Conservation (phyloP, 208 protist species). For the Leishmania amazonensis region DNA sequence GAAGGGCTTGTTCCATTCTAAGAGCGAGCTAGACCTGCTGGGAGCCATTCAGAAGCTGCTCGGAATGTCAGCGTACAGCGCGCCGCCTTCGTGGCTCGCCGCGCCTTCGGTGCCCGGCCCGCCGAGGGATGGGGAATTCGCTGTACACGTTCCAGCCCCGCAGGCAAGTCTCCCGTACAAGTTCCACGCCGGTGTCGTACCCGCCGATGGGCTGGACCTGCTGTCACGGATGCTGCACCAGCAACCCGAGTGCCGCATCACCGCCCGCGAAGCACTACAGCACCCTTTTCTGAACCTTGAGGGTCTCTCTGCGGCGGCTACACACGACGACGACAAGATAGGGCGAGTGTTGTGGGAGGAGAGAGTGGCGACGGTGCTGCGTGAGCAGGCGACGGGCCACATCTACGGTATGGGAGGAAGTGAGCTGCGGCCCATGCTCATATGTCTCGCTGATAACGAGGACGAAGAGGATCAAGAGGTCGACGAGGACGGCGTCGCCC, state of each 20-base stretch:
- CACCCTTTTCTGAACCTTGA: slow-evolving; percentile 65
- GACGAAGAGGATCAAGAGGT: slow-evolving; percentile 21
- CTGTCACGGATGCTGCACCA: slow-evolving; percentile 69
- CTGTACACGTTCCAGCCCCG: neutral
- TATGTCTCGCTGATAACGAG: slow-evolving; percentile 28
- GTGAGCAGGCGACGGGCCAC: slow-evolving; percentile 1
- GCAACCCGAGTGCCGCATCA: slow-evolving; percentile 60
- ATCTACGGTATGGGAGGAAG: neutral
- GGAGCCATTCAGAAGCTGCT: slow-evolving; percentile 85
- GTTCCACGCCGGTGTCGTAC: slow-evolving; percentile 54
- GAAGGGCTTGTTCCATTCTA: slow-evolving; percentile 65
- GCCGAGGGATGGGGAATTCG: neutral
- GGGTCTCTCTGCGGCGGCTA: neutral
- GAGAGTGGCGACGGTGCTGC: slow-evolving; percentile 40
- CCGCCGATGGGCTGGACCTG: slow-evolving; percentile 64
- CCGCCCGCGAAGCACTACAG: slow-evolving; percentile 48
- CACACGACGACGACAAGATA: slow-evolving; percentile 34
- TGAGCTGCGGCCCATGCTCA: slow-evolving; percentile 17
- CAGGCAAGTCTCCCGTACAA: slow-evolving; percentile 63
- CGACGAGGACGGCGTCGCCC: slow-evolving; percentile 16
- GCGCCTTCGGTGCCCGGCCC: neutral
- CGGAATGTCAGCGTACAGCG: slow-evolving; percentile 21
- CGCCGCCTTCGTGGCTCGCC: neutral
- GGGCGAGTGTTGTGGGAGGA: slow-evolving; percentile 47
- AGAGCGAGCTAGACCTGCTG: slow-evolving; percentile 78